Evolutionary conservation across 129 eudicot species (phyloP).

Genomic region (Escallonia herrerae): DNA sequence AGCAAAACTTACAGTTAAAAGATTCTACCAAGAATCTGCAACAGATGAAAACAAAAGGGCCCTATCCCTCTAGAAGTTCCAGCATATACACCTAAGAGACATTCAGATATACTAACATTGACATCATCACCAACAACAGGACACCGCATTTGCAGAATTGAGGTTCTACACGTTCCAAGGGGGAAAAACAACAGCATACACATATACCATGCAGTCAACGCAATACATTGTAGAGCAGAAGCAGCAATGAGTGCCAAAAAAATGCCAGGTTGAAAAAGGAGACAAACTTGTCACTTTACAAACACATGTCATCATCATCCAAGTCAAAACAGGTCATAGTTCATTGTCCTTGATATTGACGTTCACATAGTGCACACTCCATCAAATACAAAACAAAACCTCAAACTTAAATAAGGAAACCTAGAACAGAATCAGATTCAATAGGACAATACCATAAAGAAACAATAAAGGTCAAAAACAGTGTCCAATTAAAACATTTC

Average conservation of each 20-base stretch:
- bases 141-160: neutral
- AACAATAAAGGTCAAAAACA: neutral
- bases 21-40: neutral
- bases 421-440: neutral
- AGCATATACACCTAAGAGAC: neutral
- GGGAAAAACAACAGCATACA: neutral
- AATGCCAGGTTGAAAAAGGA: neutral
- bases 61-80: neutral
- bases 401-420: neutral
- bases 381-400: neutral
- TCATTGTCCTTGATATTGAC: slow-evolving; percentile 2
- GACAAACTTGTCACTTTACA: neutral
- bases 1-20: neutral
- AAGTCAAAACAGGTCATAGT: neutral
- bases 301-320: neutral
- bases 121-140: neutral
- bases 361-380: neutral
- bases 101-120: neutral
- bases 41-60: neutral
- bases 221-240: neutral
- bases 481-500: neutral
- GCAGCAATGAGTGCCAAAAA: neutral
- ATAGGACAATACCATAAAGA: neutral
- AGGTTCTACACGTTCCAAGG: neutral
- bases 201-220: neutral